Evolutionary conservation across 257 asterid genomes (phyloP).

Genomic region (Capsicum baccatum): DNA sequence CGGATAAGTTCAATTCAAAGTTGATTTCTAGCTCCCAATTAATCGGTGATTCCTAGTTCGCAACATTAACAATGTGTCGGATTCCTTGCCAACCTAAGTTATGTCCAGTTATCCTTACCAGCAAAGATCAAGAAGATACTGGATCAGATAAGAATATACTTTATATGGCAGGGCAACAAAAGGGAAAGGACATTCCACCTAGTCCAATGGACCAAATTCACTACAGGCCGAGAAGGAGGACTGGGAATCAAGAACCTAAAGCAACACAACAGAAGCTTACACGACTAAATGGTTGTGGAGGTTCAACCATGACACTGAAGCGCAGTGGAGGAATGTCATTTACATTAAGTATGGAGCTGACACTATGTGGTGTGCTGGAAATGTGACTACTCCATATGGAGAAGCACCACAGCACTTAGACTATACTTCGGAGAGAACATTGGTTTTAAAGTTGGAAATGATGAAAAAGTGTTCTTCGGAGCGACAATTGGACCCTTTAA

Average conservation of each 20-base stretch:
- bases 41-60: not conserved
- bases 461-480: not conserved
- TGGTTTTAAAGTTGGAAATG: not conserved
- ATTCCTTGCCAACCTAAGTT: not conserved
- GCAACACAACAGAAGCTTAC: conserved; percentile 4
- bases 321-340: not conserved
- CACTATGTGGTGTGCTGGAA: not conserved
- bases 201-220: not conserved
- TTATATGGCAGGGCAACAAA: not conserved
- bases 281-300: not conserved
- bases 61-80: not conserved
- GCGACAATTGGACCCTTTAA: not conserved
- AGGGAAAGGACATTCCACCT: not conserved
- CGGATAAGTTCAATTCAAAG: not conserved
- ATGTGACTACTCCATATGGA: not conserved
- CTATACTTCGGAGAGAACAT: not conserved
- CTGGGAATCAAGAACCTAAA: conserved; percentile 11
- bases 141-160: not conserved
- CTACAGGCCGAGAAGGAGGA: not conserved
- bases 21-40: conserved; percentile 3
- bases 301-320: conserved; percentile 12
- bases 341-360: not conserved
- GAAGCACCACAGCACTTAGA: not conserved
- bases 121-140: conserved; percentile 7
- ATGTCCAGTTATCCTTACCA: conserved; percentile 1